Conservation (phyloP, 73 alveolate genomes). For the Breviolum minutum region DNA sequence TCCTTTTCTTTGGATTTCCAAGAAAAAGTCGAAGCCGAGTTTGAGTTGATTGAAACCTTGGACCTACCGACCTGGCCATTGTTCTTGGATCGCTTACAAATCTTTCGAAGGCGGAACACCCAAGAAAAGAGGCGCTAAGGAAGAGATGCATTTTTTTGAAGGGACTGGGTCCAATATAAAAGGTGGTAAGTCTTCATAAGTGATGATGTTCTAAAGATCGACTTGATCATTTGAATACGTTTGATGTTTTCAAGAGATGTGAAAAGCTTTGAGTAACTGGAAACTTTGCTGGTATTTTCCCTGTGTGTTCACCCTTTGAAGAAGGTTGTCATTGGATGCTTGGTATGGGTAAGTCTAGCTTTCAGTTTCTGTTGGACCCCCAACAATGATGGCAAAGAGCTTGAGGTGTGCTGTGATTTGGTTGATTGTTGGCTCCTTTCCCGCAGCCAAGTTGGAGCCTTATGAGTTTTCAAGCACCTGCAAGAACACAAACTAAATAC, state of each 20-base stretch:
- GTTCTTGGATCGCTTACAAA: slow-evolving; percentile 61
- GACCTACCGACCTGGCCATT: slow-evolving; percentile 80
- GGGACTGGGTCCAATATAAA: background rate
- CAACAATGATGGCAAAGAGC: no score
- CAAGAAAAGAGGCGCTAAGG: background rate
- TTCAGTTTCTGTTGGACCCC: no score
- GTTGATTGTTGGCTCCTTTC: no score
- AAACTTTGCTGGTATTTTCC: no score
- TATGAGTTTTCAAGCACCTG: no score
- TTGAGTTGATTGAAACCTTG: background rate
- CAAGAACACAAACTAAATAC: no score
- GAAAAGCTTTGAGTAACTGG: no score
- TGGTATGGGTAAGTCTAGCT: no score
- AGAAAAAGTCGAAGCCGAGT: slow-evolving; percentile 44
- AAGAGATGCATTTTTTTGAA: background rate
- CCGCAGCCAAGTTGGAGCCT: no score
- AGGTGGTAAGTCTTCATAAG: background rate
- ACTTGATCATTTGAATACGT: background rate
- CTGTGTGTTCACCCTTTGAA: no score
- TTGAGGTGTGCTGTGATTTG: no score
- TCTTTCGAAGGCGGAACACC: background rate
- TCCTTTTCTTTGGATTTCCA: slow-evolving; percentile 77
- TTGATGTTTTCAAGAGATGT: background rate
- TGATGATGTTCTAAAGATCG: background rate
- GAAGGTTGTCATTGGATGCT: no score